phyloP scores from a whole-genome alignment of 768 basidiomycete species.

The Daedaleopsis sinensis region DNA sequence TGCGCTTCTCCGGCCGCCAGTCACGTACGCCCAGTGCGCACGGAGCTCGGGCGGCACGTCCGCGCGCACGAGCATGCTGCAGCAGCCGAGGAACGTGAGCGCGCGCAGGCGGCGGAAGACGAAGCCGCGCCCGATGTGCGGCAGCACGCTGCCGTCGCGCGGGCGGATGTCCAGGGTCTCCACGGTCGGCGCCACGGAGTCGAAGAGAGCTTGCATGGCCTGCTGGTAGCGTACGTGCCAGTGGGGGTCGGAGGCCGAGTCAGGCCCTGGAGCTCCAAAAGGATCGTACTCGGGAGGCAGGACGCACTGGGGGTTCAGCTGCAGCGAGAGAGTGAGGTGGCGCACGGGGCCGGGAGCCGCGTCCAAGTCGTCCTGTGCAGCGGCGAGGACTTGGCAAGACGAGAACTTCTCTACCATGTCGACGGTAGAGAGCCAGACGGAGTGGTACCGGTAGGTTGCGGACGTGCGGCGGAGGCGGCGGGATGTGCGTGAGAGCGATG shows the following conservation, averaged over 20 bases:
- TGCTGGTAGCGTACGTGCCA: too few relatives aligned
- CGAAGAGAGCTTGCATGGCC: too few relatives aligned
- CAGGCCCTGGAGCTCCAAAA: too few relatives aligned
- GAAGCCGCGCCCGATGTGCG: neutral
- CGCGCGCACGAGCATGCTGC: neutral
- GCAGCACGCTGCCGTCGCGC: neutral
- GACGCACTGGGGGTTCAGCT: too few relatives aligned
- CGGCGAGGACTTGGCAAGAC: neutral
- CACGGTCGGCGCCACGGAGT: neutral
- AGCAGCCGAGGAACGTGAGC: neutral
- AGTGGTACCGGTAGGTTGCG: too few relatives aligned
- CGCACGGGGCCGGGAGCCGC: too few relatives aligned
- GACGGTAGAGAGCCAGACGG: too few relatives aligned
- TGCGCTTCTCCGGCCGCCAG: neutral
- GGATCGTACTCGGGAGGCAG: too few relatives aligned
- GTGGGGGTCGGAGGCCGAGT: too few relatives aligned
- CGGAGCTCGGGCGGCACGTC: neutral
- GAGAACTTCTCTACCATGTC: too few relatives aligned
- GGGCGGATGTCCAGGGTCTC: neutral
- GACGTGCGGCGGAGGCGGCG: too few relatives aligned
- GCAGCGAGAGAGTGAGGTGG: too few relatives aligned
- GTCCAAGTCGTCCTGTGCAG: neutral
- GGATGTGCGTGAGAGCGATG: conserved; percentile 3
- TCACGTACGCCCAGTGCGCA: neutral
- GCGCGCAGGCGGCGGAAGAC: neutral